Base-by-base conservation (phyloP, 768 basidiomycete species). In the Boletus rex-veris region DNA sequence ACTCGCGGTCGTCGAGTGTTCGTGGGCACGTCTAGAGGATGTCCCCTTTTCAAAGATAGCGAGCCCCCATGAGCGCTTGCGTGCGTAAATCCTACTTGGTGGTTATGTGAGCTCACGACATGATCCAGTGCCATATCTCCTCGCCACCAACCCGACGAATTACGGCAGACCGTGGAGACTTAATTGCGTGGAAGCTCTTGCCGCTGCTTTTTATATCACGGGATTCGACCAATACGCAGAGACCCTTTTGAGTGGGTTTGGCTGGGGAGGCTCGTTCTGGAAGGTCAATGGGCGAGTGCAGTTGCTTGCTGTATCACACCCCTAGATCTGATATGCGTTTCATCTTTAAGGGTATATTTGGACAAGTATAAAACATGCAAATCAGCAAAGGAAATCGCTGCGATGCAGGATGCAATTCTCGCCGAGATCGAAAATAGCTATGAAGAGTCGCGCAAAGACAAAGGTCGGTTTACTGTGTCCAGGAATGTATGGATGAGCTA, bases 141-240 rank as follows among this genome's bases (percentile, higher is more conserved):
- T 98, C 41, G 97, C 97, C 0, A 89, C 93, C 1, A 99, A 99
- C 69, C 94, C 96, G 0, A 93, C 93, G 10, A 99, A 99, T 72
- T 99, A 98, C 61, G 97, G 97, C 10, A 94, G 92, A 69, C 97
- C 97, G 0, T 98, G 94, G 93, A 78, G 88, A 45, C 76, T 99
- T 38, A 98, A 96, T 63, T 98, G 96, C 58, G 95, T 91, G 28
- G 94, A 96, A 71, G 91, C 92, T 0, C 79, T 98, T 5, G 95
- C 97, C 0, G 97, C 96, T 0, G 89, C 93, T 0, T 95, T 99
- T 62, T 97, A 92, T 69, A 88, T 98, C 62, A 89, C 91, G 0
- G 92, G 95, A 0, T 92, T 93, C 57, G 80, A 89, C 59, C 66
- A 78, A 0, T 87, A 92, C 65, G 95, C 92, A 0, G 88, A 94